Percentiles rank a stretch among this genome's conserved stretches.
These are phyloP conservation scores for Clitocybe nebularis DNA, from an alignment of 1,284 basidiomycete species.

Conservation along the genomic window DNA sequence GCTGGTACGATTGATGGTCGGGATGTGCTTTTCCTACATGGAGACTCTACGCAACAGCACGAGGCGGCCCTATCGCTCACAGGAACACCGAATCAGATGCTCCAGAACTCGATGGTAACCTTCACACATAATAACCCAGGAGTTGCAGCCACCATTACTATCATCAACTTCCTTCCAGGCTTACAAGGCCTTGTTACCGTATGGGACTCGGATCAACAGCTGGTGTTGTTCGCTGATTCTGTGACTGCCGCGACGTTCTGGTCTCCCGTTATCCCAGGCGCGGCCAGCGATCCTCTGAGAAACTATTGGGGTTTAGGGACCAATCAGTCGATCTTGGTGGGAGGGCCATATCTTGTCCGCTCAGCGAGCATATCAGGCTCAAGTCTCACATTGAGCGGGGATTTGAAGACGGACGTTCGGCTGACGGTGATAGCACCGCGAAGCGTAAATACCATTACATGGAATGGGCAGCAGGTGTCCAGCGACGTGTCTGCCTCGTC, in stretches of 20 bases:
- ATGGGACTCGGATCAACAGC: constrained; percentile 61
- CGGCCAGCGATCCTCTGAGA: constrained; percentile 27
- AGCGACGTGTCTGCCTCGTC: constrained; percentile 28
- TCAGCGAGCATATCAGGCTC: constrained; percentile 36
- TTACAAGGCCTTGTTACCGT: constrained; percentile 56
- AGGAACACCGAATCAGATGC: constrained; percentile 39
- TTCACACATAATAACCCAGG: constrained; percentile 22
- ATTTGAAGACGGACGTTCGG: constrained; percentile 39
- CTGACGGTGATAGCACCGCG: constrained; percentile 52
- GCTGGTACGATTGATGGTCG: constrained; percentile 63
- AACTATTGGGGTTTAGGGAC: constrained; percentile 50
- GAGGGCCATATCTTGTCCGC: constrained; percentile 56
- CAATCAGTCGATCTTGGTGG: constrained; percentile 48
- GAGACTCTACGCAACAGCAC: constrained; percentile 54
- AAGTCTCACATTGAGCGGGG: constrained; percentile 40
- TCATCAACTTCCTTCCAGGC: constrained; percentile 50
- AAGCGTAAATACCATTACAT: constrained; percentile 49
- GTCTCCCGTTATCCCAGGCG: constrained; percentile 36
- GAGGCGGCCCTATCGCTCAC: constrained; percentile 49
- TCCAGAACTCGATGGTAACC: constrained; percentile 28
- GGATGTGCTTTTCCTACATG: constrained; percentile 69
- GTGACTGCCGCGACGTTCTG: constrained; percentile 54
- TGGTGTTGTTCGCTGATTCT: constrained; percentile 64
- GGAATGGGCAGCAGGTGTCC: constrained; percentile 60
- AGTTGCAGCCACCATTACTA: constrained; percentile 16